phyloP scores from a whole-genome alignment of 139 green algal genomes.

The Chlamydomonas schloesseri region DNA sequence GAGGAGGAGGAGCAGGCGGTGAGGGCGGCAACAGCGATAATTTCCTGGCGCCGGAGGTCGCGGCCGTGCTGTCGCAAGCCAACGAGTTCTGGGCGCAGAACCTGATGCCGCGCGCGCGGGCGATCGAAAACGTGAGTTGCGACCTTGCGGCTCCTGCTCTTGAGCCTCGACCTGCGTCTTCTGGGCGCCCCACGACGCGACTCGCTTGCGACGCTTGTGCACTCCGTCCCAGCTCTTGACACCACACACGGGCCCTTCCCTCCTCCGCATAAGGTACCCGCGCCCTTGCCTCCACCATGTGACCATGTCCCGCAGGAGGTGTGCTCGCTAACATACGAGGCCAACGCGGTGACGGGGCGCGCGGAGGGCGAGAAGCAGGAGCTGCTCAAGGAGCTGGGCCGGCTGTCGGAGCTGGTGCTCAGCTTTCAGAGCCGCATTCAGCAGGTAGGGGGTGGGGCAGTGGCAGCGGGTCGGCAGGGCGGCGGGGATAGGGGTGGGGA shows the following conservation, averaged over 20 bases:
- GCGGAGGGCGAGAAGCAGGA: constrained; percentile 25
- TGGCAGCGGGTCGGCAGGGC: not conserved
- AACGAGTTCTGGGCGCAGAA: not conserved
- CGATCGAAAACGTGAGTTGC: constrained; percentile 6
- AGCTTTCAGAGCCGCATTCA: constrained; percentile 23
- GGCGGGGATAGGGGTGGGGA: not conserved
- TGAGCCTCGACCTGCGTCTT: too few species aligned
- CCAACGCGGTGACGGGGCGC: not conserved
- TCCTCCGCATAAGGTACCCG: too few species aligned
- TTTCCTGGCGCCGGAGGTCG: constrained; percentile 21
- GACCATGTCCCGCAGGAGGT: constrained; percentile 14
- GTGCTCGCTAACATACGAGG: not conserved
- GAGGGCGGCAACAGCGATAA: not conserved
- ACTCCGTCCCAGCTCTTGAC: too few species aligned
- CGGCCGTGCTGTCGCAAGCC: not conserved
- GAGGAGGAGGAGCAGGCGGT: too few species aligned
- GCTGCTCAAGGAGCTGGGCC: constrained; percentile 5
- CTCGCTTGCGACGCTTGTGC: too few species aligned
- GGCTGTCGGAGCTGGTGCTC: constrained; percentile 8
- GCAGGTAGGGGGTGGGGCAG: not conserved
- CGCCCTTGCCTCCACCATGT: not conserved
- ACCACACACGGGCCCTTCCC: too few species aligned
- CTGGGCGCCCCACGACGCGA: too few species aligned
- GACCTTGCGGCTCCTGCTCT: not conserved
- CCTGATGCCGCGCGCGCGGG: not conserved